These are phyloP conservation scores for Trametes meyenii DNA, from an alignment of 768 basidiomycete genomes.

Conservation along the genomic window DNA sequence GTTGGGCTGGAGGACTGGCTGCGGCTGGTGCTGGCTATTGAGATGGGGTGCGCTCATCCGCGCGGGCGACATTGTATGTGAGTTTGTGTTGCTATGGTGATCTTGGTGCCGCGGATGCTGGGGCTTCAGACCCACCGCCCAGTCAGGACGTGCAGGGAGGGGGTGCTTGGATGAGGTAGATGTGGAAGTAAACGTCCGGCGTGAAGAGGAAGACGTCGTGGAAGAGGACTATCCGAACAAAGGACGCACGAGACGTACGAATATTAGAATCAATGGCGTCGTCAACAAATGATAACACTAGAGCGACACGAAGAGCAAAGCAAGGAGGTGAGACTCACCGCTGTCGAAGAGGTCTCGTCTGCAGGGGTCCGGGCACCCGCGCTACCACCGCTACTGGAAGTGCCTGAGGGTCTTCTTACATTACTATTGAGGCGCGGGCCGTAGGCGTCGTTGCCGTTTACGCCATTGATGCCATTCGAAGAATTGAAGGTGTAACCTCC, in stretches of 20 bases:
- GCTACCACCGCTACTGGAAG: slow-evolving; percentile 48
- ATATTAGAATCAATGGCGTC: not conserved
- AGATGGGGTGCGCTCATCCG: slow-evolving; percentile 30
- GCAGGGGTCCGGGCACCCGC: slow-evolving; percentile 61
- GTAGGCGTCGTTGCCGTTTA: slow-evolving; percentile 45
- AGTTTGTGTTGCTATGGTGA: slow-evolving; percentile 36
- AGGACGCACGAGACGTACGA: not conserved
- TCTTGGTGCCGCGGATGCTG: slow-evolving; percentile 61
- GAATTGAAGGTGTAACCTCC: slow-evolving; percentile 44
- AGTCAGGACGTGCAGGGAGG: slow-evolving; percentile 81
- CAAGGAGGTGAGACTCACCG: slow-evolving; percentile 54
- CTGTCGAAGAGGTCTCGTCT: slow-evolving; percentile 77
- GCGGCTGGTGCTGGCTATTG: slow-evolving; percentile 37
- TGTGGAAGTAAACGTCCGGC: slow-evolving; percentile 74
- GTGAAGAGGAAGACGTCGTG: slow-evolving; percentile 78
- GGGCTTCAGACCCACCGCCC: slow-evolving; percentile 84
- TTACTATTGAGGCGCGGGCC: slow-evolving; percentile 65
- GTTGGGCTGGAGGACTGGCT: slow-evolving; percentile 51
- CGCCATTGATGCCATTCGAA: slow-evolving; percentile 25
- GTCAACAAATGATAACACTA: slow-evolving; percentile 14
- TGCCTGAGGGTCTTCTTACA: slow-evolving; percentile 52
- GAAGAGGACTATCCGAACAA: slow-evolving; percentile 62
- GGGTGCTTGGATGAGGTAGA: slow-evolving; percentile 81
- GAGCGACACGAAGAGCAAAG: slow-evolving; percentile 11
- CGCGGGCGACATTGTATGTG: slow-evolving; percentile 45